These are phyloP conservation scores for Decorospora gaudefroyi DNA, from an alignment of 2,329 filamentous ascomycete genomes.

Conservation along the genomic window DNA sequence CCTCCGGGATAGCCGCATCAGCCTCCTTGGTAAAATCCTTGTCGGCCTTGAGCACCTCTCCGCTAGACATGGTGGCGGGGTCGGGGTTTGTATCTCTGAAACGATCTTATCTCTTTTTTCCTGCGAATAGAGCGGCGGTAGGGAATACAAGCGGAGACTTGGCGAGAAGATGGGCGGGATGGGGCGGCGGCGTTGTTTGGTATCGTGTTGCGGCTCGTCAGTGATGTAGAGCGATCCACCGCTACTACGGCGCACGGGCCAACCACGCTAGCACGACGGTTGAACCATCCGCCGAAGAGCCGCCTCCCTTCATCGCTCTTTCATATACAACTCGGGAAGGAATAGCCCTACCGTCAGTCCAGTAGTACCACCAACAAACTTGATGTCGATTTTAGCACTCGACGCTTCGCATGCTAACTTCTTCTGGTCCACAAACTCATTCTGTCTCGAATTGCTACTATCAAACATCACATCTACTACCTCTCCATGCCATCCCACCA, in stretches of 20 bases:
- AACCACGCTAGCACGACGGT: constrained; percentile 13
- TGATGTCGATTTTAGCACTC: too few relatives aligned
- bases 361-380: too few relatives aligned
- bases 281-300: constrained; percentile 21
- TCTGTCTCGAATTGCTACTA: too few relatives aligned
- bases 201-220: constrained; percentile 22
- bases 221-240: constrained; percentile 23
- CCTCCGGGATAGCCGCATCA: constrained; percentile 87
- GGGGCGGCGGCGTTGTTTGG: constrained; percentile 20
- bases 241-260: constrained; percentile 16
- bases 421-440: too few relatives aligned
- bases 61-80: constrained; percentile 71
- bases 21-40: constrained; percentile 99
- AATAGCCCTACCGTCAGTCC: too few relatives aligned
- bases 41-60: constrained; percentile 82
- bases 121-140: constrained; percentile 1
- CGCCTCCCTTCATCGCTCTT: too few relatives aligned
- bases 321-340: too few relatives aligned
- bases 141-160: background rate
- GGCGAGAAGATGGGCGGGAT: constrained; percentile 4
- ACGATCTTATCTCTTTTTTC: background rate
- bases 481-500: too few relatives aligned
- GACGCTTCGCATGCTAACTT: too few relatives aligned
- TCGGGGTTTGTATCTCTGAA: constrained; percentile 12
- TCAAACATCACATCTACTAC: too few relatives aligned